A percentile compares a stretch with the other conserved stretches of the same genome.
Evolutionary conservation across 306 rosid genomes (phyloP).

Genomic region (Albizia julibrissin): DNA sequence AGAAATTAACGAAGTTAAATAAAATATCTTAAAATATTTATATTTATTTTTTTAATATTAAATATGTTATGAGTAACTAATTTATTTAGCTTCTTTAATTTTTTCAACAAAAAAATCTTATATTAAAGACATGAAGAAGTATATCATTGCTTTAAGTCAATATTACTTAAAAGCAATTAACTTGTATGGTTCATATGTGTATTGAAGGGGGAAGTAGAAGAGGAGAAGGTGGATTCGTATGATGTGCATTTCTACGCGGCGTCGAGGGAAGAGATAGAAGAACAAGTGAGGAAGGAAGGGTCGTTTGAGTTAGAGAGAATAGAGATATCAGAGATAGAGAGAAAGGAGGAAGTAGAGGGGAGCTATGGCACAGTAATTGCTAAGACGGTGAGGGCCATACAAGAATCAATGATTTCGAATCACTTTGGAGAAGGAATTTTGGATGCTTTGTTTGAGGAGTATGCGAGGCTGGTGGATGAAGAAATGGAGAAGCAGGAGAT

Average conservation of each 20-base stretch:
- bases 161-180: background rate
- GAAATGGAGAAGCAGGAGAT: conserved; percentile 67
- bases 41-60: too few species aligned
- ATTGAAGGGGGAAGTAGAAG: conserved; percentile 64
- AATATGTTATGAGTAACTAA: too few species aligned
- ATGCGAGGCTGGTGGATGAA: conserved; percentile 56
- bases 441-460: conserved; percentile 70
- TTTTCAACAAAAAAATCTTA: too few species aligned
- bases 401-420: conserved; percentile 72
- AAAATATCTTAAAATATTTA: too few species aligned
- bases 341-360: conserved; percentile 28
- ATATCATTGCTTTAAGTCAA: background rate
- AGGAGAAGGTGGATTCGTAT: conserved; percentile 73
- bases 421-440: conserved; percentile 79
- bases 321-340: conserved; percentile 64
- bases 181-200: background rate
- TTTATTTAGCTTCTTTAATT: too few species aligned
- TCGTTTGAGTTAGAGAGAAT: conserved; percentile 66
- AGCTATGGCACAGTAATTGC: conserved; percentile 69
- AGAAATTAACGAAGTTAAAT: too few species aligned
- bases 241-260: conserved; percentile 94
- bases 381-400: conserved; percentile 79
- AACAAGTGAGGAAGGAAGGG: conserved; percentile 66
- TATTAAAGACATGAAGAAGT: too few species aligned
- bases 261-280: conserved; percentile 76